Base-by-base conservation (phyloP, 129 eudicot genomes). In the Saposhnikovia divaricata region DNA sequence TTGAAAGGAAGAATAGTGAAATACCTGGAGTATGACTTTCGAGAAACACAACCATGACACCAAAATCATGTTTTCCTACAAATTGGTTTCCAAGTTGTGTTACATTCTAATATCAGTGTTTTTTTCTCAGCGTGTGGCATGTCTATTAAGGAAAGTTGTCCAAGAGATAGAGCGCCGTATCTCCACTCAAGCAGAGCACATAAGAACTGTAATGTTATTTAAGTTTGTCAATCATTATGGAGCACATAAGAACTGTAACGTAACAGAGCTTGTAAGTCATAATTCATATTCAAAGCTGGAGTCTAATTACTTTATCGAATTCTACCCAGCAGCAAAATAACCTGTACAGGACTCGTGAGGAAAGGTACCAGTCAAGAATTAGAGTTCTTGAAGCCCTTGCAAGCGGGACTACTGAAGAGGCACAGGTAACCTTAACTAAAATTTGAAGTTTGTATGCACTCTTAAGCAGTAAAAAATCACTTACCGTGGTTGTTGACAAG, bases 161-260 rank as follows among this genome's bases (percentile, higher is more conserved):
- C 97, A 95, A 84, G 99, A 95, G 89, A 95, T 95, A 70, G 99
- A 95, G 84, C 82, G 94, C 66, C 90, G 99, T 63, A 92, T 95
- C 71, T 82, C 90, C 77, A 95, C 99, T 84, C 99, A 92, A 85
- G 96, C 96, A 77, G 97, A 92, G 77, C 97, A 95, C 82, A 72
- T 95, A 73, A 82, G 94, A 80, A 90, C 93, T 81, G 99, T 95
- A 95, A 83, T 25, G 46, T 43, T n/a, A 43, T 31, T 31, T 25
- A 19, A 46, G 16, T n/a, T 45, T 75, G 9, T 75, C 0, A 11
- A 19, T 73, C 3, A 11, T 11, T 42, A 19, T 93, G 77, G 96
- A 90, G 75, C 97, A 95, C 81, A 59, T 92, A 72, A 80, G 92
- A 80, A 90, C 90, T 79, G 98, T 95, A 90, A 83, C 2, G 27